phyloP scores from a whole-genome alignment of 2,329 filamentous ascomycete species.

The Didymella segeticola region DNA sequence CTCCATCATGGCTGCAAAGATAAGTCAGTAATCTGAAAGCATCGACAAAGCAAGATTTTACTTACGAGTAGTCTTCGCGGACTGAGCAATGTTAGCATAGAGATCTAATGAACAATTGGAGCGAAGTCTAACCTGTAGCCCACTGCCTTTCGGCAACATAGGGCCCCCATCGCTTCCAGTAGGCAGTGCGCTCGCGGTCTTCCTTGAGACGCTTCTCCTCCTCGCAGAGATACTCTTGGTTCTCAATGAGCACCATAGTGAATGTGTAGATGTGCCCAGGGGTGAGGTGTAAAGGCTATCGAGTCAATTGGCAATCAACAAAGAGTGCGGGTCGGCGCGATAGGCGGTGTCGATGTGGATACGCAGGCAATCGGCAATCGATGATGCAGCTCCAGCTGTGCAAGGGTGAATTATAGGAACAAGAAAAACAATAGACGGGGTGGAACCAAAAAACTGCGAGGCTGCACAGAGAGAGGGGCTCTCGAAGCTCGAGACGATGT shows the following conservation, averaged over 20 bases:
- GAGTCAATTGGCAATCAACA: slow-evolving; percentile 16
- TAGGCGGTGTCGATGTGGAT: slow-evolving; percentile 32
- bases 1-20: slow-evolving; percentile 71
- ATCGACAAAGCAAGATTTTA: slow-evolving; percentile 25
- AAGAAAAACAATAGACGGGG: slow-evolving; percentile 15
- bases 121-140: slow-evolving; percentile 75
- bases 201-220: slow-evolving; percentile 91
- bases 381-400: slow-evolving; percentile 26
- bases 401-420: slow-evolving; percentile 17
- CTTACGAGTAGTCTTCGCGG: slow-evolving; percentile 86
- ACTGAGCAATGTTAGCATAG: slow-evolving; percentile 62
- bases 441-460: slow-evolving; percentile 4
- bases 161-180: slow-evolving; percentile 98
- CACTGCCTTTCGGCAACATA: slow-evolving; percentile 95
- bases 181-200: slow-evolving; percentile 81
- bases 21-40: slow-evolving; percentile 34
- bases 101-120: background rate
- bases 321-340: slow-evolving; percentile 24
- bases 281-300: slow-evolving; percentile 10
- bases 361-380: slow-evolving; percentile 28
- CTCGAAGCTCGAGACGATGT: slow-evolving; percentile 13
- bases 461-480: slow-evolving; percentile 11
- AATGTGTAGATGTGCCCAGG: slow-evolving; percentile 17
- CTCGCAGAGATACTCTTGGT: slow-evolving; percentile 83
- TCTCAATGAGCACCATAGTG: slow-evolving; percentile 86